Evolutionary conservation across 2,329 filamentous ascomycete genomes (phyloP), one percentile per base, ranked within the genome.

Genomic region (Blastomyces percursus): DNA sequence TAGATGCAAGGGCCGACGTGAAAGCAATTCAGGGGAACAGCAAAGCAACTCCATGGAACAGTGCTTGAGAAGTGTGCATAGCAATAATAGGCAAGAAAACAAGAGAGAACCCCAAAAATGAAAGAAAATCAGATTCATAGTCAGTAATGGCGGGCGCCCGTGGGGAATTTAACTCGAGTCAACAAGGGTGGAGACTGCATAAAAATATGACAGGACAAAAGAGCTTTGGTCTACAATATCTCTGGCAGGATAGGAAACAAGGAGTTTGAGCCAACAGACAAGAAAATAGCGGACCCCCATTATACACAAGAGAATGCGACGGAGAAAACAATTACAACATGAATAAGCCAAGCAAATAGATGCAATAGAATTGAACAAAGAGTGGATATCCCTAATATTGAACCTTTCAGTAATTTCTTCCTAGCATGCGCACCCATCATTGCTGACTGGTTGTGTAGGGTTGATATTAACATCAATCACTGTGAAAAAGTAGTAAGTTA

Each of bases 391-490:
- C 57, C 50, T 59, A 59, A 59, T 7, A 46, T 59, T 46, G 65
- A 63, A 30, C 64, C 30, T 27, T 35, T 1, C 30, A 57, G 35
- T 14, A 57, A 19, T 55, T 57, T 57, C 35, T 9, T 68, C 40
- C 73, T 74, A 89, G 77, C 86, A 89, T 58, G 85, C 79, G 75
- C 89, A 92, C 63, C 87, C 86, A 65, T 91, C 88, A 76, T 92
- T 89, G 72, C 81, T 82, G 66, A 85, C 78, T 64, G 85, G 84
- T 67, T 82, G 79, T 69, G 84, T 82, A 62, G 84, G 84, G 76
- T 86, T 90, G 72, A 91, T 92, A 78, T 93, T 94, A 69, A 96
- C 91, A 78, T 96, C 90, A 73, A 96, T 96, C 89, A 94, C 90
- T 94, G 48, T 16, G 51, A 64, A 77, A 67, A 75, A 72, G 62